These are phyloP conservation scores for Kregervanrija fluxuum DNA, from an alignment of 805 yeast species.

Conservation along the genomic window DNA sequence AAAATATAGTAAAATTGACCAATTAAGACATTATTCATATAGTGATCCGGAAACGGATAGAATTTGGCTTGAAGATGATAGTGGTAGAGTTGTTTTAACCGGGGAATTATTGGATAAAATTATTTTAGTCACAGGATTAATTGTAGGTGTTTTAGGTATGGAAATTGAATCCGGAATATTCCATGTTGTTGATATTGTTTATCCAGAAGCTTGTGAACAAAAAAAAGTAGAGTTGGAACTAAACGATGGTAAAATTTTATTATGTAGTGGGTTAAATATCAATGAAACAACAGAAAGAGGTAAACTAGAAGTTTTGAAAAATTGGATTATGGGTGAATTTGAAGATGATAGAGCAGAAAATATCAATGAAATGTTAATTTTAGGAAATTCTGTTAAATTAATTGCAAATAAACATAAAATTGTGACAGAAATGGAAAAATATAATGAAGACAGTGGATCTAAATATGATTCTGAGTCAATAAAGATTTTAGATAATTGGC, in stretches of 20 bases:
- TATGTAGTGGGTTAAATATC: constrained; percentile 71
- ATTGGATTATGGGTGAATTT: constrained; percentile 65
- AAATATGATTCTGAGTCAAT: constrained; percentile 44
- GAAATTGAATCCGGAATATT: constrained; percentile 80
- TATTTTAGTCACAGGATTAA: constrained; percentile 81
- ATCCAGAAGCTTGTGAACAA: constrained; percentile 63
- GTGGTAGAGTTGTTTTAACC: constrained; percentile 73
- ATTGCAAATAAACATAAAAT: constrained; percentile 17
- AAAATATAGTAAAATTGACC: constrained; percentile 14
- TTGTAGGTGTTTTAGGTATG: constrained; percentile 80
- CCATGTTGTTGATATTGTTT: constrained; percentile 71
- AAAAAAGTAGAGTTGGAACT: constrained; percentile 8
- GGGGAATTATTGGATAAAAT: constrained; percentile 53
- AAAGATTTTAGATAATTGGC: constrained; percentile 48
- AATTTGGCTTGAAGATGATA: constrained; percentile 82
- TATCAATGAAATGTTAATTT: constrained; percentile 31
- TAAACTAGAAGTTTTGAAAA: constrained; percentile 52
- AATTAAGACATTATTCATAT: constrained; percentile 36
- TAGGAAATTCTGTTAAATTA: constrained; percentile 54
- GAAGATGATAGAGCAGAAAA: constrained; percentile 17
- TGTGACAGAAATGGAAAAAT: constrained; percentile 28
- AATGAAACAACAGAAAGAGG: constrained; percentile 35
- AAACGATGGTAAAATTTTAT: constrained; percentile 44
- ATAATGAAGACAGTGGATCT: constrained; percentile 47
- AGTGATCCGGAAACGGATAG: constrained; percentile 50